Conservation (phyloP, 345 rosid genomes). For the Anastatica hierochuntica region DNA sequence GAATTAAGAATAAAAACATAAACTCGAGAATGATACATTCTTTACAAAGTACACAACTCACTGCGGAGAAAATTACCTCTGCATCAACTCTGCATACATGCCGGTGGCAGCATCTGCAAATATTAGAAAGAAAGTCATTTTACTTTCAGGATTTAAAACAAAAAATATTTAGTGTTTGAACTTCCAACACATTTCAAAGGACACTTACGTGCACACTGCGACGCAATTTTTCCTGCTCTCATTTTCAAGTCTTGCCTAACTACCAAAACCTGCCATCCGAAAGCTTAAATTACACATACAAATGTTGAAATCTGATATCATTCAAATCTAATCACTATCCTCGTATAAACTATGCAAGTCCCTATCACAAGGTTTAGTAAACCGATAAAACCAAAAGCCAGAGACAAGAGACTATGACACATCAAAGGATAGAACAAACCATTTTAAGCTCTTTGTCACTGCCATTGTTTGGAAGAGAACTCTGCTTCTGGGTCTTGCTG, state of each 20-base stretch:
- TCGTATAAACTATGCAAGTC: neutral
- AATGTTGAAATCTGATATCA: neutral
- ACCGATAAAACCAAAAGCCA: neutral
- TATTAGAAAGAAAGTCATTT: conserved; percentile 1
- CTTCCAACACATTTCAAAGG: neutral
- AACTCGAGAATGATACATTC: neutral
- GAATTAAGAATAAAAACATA: conserved; percentile 5
- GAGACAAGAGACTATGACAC: neutral
- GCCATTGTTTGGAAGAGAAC: conserved; percentile 28
- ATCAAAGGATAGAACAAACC: conserved; percentile 29
- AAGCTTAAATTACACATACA: conserved; percentile 7
- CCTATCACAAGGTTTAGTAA: neutral
- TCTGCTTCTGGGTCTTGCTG: conserved; percentile 41
- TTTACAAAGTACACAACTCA: conserved; percentile 1
- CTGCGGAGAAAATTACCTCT: conserved; percentile 35
- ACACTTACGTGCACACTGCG: conserved; percentile 87
- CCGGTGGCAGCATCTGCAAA: conserved; percentile 87
- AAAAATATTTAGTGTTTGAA: neutral
- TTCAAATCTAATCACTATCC: neutral
- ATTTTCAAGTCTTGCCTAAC: conserved; percentile 91
- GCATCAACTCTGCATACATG: conserved; percentile 69
- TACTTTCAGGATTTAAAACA: neutral
- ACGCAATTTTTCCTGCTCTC: conserved; percentile 75
- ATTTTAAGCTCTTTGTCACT: conserved; percentile 66
- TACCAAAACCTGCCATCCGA: conserved; percentile 60